phyloP scores from a whole-genome alignment of 2,329 filamentous ascomycete genomes.

The Tothia fuscella region DNA sequence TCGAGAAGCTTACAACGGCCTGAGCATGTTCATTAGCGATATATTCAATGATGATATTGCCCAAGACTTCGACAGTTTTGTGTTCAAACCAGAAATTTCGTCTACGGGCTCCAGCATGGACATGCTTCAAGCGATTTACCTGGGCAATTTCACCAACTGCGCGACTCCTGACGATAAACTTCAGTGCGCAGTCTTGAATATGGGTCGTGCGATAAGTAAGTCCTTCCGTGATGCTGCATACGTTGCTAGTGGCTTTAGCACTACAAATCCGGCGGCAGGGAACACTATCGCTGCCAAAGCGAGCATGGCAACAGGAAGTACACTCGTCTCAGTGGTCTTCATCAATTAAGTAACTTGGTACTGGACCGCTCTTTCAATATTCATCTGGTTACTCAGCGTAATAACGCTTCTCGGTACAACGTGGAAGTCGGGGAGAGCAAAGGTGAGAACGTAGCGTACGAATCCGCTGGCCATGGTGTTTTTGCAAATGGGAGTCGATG shows the following conservation, averaged over 20 bases:
- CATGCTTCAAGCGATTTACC: neutral
- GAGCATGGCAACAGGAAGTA: neutral
- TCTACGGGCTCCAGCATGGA: neutral
- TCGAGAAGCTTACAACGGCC: neutral
- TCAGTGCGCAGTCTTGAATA: neutral
- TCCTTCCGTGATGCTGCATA: neutral
- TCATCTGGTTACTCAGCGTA: slow-evolving; percentile 3
- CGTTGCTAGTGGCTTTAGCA: neutral
- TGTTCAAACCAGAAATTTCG: neutral
- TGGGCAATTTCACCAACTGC: neutral
- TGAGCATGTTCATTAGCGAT: neutral
- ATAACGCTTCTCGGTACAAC: slow-evolving; percentile 8
- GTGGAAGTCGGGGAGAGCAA: slow-evolving; percentile 5
- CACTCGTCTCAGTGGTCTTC: neutral
- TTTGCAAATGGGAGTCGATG: slow-evolving; percentile 2
- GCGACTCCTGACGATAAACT: neutral
- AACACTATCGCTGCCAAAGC: too few relatives aligned
- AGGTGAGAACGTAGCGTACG: slow-evolving; percentile 8
- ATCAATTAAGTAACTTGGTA: slow-evolving; percentile 4
- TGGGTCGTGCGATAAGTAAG: neutral
- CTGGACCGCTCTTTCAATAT: slow-evolving; percentile 5
- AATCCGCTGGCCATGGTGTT: slow-evolving; percentile 11
- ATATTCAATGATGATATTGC: neutral
- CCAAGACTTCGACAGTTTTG: neutral
- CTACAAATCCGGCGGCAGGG: neutral